Evolutionary conservation across 2,329 filamentous ascomycete genomes (phyloP), one percentile per base, ranked within the genome.

Genomic region (Thielaviopsis ethacetica): DNA sequence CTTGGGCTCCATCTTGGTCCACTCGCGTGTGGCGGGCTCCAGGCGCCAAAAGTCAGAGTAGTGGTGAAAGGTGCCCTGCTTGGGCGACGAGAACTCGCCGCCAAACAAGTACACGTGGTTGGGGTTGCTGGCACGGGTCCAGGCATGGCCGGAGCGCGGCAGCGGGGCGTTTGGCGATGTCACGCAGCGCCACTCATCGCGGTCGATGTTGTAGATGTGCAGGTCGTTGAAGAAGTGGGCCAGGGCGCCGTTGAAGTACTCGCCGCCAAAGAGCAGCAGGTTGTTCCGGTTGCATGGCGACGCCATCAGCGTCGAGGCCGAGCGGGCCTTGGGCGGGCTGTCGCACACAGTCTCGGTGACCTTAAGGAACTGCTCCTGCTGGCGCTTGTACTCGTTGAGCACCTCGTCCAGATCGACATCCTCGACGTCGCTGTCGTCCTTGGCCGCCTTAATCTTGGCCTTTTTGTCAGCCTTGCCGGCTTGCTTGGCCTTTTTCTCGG

Each of bases 21-120:
- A 98, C 73, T 98, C 93, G 65, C 90, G 79, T 7, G 81, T 84
- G 9, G 78, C 79, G 0, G 91, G 86, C 67, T 97, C 91, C 51
- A 97, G 79, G 55, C 86, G 80, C 91, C 93, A 98, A 70, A 98
- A 97, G 72, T 97, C 93, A 67, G 95, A 95, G 74, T 98, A 98
- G 71, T 98, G 93, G 70, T 98, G 96, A 67, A 98, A 98, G 0
- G 91, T 97, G 3, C 93, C 93, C 71, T 97, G 93, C 69, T 96
- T 97, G 1, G 93, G 93, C 27, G 86, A 91, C 60, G 88, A 94
- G 70, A 98, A 98, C 72, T 98, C 93, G 62, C 91, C 93, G 63
- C 93, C 93, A 67, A 97, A 97, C 17, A 98, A 74, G 69, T 95
- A 98, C 57, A 97, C 81, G 38, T 86, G 83, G 63, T 85, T 86